Percentiles rank a stretch among this genome's conserved stretches.
Evolutionary conservation across 169 alveolate species (phyloP).

Genomic region (Plasmodium sp.): DNA sequence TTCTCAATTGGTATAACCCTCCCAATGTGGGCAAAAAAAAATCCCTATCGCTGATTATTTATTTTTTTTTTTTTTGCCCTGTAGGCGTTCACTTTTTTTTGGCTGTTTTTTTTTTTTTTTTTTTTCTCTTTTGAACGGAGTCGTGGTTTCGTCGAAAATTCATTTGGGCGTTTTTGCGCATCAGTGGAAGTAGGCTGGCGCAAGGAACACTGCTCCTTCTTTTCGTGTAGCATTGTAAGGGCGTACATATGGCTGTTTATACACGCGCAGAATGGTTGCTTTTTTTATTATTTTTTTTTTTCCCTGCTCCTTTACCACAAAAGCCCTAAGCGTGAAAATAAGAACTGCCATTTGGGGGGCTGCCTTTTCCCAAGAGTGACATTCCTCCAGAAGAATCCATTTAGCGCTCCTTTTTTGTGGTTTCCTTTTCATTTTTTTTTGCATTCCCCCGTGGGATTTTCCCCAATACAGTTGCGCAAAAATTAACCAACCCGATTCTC

Average conservation of each 20-base stretch:
- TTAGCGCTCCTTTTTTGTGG: not conserved
- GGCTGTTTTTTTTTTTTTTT: not conserved
- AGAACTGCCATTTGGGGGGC: not conserved
- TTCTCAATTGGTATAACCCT: not conserved
- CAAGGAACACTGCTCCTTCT: not conserved
- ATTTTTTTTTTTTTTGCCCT: no score
- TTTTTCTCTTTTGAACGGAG: not conserved
- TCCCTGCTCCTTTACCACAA: not conserved
- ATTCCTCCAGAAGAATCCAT: not conserved
- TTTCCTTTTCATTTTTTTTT: not conserved
- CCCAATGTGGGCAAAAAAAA: not conserved
- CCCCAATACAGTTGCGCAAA: not conserved
- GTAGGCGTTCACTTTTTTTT: no score
- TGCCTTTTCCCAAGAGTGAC: not conserved
- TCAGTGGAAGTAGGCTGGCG: not conserved
- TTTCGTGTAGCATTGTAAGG: not conserved
- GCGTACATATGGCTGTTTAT: not conserved
- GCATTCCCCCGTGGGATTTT: not conserved
- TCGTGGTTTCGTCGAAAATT: not conserved
- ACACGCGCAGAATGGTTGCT: not conserved
- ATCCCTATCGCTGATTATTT: not conserved
- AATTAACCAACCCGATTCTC: not conserved
- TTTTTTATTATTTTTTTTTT: not conserved
- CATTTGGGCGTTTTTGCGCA: not conserved
- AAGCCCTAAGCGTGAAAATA: not conserved